A percentile compares a stretch with the other conserved stretches of the same genome.
These are phyloP conservation scores for Linderniella brevidens DNA, from an alignment of 257 asterid genomes.

Conservation along the genomic window DNA sequence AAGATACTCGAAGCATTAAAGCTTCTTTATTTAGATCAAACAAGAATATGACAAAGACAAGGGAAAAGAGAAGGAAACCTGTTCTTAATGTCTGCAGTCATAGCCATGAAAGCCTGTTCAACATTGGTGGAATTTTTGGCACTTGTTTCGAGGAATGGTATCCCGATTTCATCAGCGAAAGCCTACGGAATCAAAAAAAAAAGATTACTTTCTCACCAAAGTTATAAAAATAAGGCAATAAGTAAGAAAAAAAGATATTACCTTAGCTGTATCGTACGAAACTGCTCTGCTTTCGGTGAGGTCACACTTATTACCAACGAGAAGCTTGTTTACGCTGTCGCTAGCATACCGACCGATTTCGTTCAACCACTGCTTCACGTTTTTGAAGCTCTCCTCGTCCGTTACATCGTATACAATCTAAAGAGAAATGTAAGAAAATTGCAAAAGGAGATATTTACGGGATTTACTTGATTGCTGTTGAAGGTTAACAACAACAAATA, in stretches of 20 bases:
- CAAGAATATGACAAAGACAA: background rate
- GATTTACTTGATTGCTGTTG: background rate
- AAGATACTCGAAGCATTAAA: background rate
- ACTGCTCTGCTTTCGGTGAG: conserved; percentile 56
- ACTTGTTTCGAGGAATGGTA: conserved; percentile 76
- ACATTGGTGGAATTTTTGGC: conserved; percentile 60
- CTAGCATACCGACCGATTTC: conserved; percentile 83
- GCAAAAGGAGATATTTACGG: conserved; percentile 3
- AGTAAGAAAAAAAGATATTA: conserved; percentile 6
- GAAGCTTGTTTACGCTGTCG: conserved; percentile 68
- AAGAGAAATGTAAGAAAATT: conserved; percentile 2
- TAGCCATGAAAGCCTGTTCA: conserved; percentile 86
- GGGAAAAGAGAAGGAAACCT: conserved; percentile 20
- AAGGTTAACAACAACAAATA: background rate
- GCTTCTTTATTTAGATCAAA: background rate
- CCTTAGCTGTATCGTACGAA: conserved; percentile 70
- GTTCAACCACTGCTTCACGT: conserved; percentile 75
- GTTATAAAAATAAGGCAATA: too few species aligned
- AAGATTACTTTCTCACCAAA: background rate
- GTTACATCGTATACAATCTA: conserved; percentile 70
- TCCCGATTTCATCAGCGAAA: conserved; percentile 73
- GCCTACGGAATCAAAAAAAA: conserved; percentile 24
- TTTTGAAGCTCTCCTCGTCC: conserved; percentile 70
- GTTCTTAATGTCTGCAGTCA: conserved; percentile 59
- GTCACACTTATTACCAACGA: conserved; percentile 71